These are phyloP conservation scores for Neurospora sp. DNA, from an alignment of 2,329 filamentous ascomycete species.

Conservation along the genomic window DNA sequence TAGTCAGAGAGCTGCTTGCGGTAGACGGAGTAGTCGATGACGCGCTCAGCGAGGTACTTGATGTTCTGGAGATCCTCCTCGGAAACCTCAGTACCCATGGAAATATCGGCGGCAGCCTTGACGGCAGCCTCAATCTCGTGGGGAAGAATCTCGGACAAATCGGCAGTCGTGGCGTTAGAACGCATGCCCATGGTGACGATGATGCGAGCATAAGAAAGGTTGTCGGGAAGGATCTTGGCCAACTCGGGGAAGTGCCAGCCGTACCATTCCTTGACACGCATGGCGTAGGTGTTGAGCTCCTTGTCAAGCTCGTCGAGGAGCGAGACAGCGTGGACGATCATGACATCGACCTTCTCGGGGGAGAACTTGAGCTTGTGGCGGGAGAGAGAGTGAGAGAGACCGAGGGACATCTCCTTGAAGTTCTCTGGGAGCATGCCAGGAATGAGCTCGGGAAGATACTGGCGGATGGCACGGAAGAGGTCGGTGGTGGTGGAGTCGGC, in stretches of 20 bases:
- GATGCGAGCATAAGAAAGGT: conserved; percentile 83
- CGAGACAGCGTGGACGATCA: conserved; percentile 96
- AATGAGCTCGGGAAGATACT: conserved; percentile 82
- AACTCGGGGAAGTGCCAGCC: conserved; percentile 99
- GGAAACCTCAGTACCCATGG: conserved; percentile 97
- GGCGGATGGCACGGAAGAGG: conserved; percentile 87
- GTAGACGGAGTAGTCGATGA: conserved; percentile 86
- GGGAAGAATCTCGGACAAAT: conserved; percentile 83
- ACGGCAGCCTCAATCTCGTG: conserved; percentile 90
- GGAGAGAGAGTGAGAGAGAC: conserved; percentile 93
- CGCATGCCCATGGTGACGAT: conserved; percentile 86
- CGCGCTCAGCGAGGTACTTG: conserved; percentile 81
- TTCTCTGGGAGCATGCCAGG: conserved; percentile 78
- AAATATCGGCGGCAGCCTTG: conserved; percentile 90
- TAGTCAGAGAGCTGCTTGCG: conserved; percentile 81
- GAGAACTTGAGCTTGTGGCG: conserved; percentile 98
- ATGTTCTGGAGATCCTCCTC: conserved; percentile 91
- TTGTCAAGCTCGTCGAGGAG: conserved; percentile 95
- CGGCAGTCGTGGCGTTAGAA: conserved; percentile 62
- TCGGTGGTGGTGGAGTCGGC: conserved; percentile 76
- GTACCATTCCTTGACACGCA: conserved; percentile 99
- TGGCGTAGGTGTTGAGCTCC: conserved; percentile 96
- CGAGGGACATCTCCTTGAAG: conserved; percentile 87
- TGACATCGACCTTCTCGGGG: conserved; percentile 96
- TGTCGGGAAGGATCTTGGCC: conserved; percentile 95